Evolutionary conservation across 257 asterid species (phyloP).

Genomic region (Solanum dulcamara): DNA sequence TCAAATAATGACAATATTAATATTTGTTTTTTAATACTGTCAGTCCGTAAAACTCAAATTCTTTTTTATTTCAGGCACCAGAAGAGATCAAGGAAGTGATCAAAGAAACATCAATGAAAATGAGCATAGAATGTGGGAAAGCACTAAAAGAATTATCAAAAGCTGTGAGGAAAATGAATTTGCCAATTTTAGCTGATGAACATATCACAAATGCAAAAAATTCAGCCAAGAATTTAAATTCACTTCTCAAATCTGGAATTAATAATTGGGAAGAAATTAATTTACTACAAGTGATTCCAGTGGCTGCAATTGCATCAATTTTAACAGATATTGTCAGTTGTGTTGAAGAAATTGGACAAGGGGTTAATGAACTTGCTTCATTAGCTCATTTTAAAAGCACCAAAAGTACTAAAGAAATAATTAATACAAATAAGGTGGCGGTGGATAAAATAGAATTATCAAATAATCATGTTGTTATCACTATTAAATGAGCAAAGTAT

Average conservation of each 20-base stretch:
- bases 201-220: constrained; percentile 26
- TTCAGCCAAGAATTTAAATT: constrained; percentile 30
- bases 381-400: constrained; percentile 33
- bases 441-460: background rate
- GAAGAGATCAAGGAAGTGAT: constrained; percentile 21
- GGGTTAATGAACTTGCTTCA: constrained; percentile 49
- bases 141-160: constrained; percentile 49
- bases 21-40: background rate
- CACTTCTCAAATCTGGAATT: constrained; percentile 31
- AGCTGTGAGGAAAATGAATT: constrained; percentile 37
- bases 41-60: too few relatives aligned
- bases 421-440: background rate
- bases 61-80: constrained; percentile 30
- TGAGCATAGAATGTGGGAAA: constrained; percentile 55
- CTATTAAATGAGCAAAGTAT: background rate
- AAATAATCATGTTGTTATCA: background rate
- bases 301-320: constrained; percentile 47
- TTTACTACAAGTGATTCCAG: constrained; percentile 29
- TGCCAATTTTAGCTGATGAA: constrained; percentile 19
- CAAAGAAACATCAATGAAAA: constrained; percentile 18
- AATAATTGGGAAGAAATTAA: constrained; percentile 15
- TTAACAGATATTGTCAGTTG: constrained; percentile 32
- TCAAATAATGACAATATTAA: background rate
- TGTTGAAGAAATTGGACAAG: constrained; percentile 38
- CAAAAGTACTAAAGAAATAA: background rate